These are phyloP conservation scores for Eustoma russellianum DNA, from an alignment of 257 asterid genomes.

Conservation along the genomic window DNA sequence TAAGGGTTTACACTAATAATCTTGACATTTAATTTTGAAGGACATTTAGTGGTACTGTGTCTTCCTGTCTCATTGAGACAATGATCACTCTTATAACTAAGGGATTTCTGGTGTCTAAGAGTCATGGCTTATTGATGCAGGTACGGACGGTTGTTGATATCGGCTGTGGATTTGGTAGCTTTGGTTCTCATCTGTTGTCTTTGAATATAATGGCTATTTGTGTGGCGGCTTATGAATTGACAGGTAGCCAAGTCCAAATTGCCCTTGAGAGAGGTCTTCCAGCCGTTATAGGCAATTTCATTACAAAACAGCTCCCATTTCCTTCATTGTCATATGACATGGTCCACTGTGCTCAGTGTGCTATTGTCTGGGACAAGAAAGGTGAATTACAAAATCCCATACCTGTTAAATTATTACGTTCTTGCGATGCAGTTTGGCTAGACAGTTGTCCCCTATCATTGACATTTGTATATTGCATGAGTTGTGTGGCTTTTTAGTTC, in stretches of 20 bases:
- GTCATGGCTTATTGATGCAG: conserved; percentile 31
- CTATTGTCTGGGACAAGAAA: conserved; percentile 85
- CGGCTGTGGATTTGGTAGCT: conserved; percentile 99
- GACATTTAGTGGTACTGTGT: too few relatives aligned
- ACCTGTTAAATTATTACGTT: neutral
- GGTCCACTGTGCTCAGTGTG: conserved; percentile 97
- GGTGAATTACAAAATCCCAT: conserved; percentile 31
- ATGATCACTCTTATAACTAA: neutral
- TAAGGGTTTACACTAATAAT: neutral
- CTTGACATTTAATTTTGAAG: neutral
- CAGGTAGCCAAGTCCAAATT: conserved; percentile 97
- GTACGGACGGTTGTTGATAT: conserved; percentile 80
- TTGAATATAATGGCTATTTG: conserved; percentile 87
- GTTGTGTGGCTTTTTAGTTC: neutral
- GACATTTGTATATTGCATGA: neutral
- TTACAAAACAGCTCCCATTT: conserved; percentile 78
- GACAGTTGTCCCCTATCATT: neutral
- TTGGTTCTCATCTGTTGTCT: conserved; percentile 81
- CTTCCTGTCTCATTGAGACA: too few relatives aligned
- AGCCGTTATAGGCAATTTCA: conserved; percentile 73
- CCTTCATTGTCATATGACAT: conserved; percentile 92
- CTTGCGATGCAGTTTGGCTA: neutral
- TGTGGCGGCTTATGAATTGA: conserved; percentile 84
- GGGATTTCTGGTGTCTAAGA: neutral
- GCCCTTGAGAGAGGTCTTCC: conserved; percentile 99